Evolutionary conservation across 177 flowering plant genomes (phyloP), one percentile per base, ranked within the genome.

Genomic region (Viscum album): DNA sequence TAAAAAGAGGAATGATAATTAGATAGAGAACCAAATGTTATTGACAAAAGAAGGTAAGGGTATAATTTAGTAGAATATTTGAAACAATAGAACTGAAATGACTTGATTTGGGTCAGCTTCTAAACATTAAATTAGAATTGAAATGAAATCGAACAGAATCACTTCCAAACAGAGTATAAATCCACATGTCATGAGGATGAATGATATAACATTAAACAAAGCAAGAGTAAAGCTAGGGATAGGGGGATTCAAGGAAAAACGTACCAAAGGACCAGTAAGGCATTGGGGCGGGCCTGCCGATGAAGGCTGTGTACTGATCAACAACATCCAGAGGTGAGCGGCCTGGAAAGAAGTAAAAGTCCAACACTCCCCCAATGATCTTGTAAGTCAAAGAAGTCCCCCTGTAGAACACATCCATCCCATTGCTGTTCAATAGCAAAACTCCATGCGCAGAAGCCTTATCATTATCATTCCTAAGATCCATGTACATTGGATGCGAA

Each of bases 221-320:
- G n/a, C n/a, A n/a, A n/a, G n/a, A n/a, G n/a, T n/a, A n/a, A n/a
- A n/a, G n/a, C n/a, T n/a, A n/a, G n/a, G n/a, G n/a, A n/a, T n/a
- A n/a, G 41, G 41, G 13, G 41, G 13, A 37, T 37, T 37, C 41
- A 37, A 13, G 41, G 29, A 45, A 30, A 70, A 34, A 26, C 73
- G 47, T 84, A 93, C 98, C 98, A 45, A 91, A 75, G 74, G 98
- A 75, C 97, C 98, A 94, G 81, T 91, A 91, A 69, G 98, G 98
- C 97, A 91, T 94, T 10, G 98, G 87, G 63, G 97, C 98, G 12
- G 97, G 98, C 43, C 98, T 76, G 34, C 98, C 98, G 16, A 88
- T 73, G 30, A 91, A 75, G 16, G 73, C 58, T 31, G 97, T 94
- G 65, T 94, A 91, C 85, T 91, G 98, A 78, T 94, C 96, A 63